A percentile compares a stretch with the other conserved stretches of the same genome.
Conservation (phyloP, 129 eudicot species). For the Pittosporum tobira region DNA sequence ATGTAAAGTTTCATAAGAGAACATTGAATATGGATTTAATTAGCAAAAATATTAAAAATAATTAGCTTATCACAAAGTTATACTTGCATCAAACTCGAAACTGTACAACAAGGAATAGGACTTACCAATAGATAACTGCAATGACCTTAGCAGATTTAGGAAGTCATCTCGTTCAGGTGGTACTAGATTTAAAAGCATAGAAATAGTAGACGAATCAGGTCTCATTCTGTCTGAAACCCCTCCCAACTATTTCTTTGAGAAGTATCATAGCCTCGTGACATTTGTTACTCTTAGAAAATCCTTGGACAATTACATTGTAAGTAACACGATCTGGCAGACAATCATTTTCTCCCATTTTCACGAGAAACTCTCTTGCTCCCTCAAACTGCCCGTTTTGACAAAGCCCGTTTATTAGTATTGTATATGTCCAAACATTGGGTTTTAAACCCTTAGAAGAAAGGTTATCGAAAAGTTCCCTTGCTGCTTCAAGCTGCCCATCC, state of each 20-base stretch:
- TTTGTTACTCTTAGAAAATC: slow-evolving; percentile 15
- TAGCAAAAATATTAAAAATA: no score
- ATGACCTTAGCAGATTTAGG: no score
- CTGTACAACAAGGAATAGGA: no score
- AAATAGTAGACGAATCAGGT: not conserved
- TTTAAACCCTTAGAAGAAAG: slow-evolving; percentile 14
- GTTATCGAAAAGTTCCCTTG: slow-evolving; percentile 25
- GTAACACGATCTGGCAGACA: slow-evolving; percentile 20
- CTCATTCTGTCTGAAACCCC: slow-evolving; percentile 22
- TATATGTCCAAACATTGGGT: slow-evolving; percentile 24
- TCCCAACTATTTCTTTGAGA: slow-evolving; percentile 25
- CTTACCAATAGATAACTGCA: no score
- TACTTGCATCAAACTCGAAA: no score
- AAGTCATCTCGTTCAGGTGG: no score
- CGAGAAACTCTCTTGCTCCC: slow-evolving; percentile 25
- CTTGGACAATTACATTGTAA: slow-evolving; percentile 28
- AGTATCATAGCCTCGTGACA: slow-evolving; percentile 20
- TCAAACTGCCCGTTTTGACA: slow-evolving; percentile 30
- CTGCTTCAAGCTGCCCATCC: slow-evolving; percentile 20
- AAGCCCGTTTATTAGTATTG: slow-evolving; percentile 28
- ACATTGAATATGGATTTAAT: no score
- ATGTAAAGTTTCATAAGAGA: no score
- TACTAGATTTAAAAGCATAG: not conserved
- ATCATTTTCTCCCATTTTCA: slow-evolving; percentile 34
- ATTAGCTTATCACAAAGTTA: no score